Evolutionary conservation across 768 basidiomycete genomes (phyloP).

Genomic region (Plicaturopsis crispa): DNA sequence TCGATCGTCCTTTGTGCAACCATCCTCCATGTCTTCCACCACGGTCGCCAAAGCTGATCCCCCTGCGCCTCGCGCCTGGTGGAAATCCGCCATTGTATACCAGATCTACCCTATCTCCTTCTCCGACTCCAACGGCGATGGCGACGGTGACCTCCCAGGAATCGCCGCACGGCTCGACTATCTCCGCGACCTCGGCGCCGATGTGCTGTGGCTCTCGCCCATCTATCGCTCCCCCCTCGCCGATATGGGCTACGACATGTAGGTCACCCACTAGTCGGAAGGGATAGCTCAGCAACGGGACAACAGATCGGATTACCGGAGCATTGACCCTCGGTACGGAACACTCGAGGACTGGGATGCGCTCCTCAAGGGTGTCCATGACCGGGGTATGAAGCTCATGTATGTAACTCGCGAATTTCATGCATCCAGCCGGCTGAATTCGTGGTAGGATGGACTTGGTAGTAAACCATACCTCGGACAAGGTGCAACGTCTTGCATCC

Average conservation of each 20-base stretch:
- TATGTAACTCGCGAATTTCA: constrained; percentile 21
- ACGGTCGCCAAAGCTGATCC: too few species aligned
- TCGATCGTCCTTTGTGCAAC: too few species aligned
- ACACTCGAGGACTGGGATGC: constrained; percentile 54
- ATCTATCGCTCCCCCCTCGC: constrained; percentile 63
- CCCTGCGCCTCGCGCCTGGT: constrained; percentile 1
- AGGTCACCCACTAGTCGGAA: constrained; percentile 11
- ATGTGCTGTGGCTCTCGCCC: constrained; percentile 64
- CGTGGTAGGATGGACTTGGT: constrained; percentile 64
- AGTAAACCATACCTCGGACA: constrained; percentile 65
- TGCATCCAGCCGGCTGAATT: background rate
- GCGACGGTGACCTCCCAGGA: constrained; percentile 62
- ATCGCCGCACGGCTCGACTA: constrained; percentile 62
- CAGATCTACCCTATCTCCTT: constrained; percentile 63
- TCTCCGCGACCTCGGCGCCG: constrained; percentile 57
- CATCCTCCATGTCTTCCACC: too few species aligned
- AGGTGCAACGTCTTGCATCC: constrained; percentile 24
- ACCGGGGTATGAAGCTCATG: constrained; percentile 67
- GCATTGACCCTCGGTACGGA: constrained; percentile 59
- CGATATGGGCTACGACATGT: constrained; percentile 76
- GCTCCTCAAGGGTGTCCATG: constrained; percentile 44
- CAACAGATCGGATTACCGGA: constrained; percentile 54
- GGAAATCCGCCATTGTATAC: background rate
- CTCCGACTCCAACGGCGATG: constrained; percentile 66
- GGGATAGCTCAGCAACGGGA: background rate